phyloP scores from a whole-genome alignment of 352 stramenopile genomes.

The Aphanomyces astaci region DNA sequence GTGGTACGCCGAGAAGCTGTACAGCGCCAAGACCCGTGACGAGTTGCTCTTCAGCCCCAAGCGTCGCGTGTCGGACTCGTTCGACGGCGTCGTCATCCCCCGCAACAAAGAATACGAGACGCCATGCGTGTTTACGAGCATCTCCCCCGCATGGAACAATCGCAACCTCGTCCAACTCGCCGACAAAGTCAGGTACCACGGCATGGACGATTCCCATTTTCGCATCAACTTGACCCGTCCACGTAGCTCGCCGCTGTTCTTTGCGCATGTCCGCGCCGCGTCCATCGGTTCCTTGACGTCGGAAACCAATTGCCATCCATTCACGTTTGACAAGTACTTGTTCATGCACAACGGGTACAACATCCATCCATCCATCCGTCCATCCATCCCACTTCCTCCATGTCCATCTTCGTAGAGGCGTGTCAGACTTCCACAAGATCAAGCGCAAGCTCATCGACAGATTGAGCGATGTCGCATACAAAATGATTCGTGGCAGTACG shows the following conservation, averaged over 20 bases:
- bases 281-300: conserved; percentile 32
- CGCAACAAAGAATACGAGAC: conserved; percentile 21
- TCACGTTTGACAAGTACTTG: conserved; percentile 41
- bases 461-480: conserved; percentile 32
- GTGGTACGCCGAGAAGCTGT: conserved; percentile 30
- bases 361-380: not conserved
- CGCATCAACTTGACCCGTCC: conserved; percentile 26
- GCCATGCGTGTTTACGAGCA: conserved; percentile 31
- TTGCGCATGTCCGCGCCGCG: conserved; percentile 47
- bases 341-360: conserved; percentile 47
- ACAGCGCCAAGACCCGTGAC: conserved; percentile 17
- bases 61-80: conserved; percentile 11
- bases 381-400: not conserved
- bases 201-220: conserved; percentile 35
- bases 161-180: conserved; percentile 32
- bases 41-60: conserved; percentile 17
- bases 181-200: conserved; percentile 27
- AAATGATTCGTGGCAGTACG: conserved; percentile 28
- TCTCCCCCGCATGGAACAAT: conserved; percentile 36
- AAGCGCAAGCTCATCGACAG: conserved; percentile 30
- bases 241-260: conserved; percentile 26
- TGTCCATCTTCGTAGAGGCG: conserved; percentile 7
- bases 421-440: conserved; percentile 33
- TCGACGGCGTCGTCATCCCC: conserved; percentile 20
- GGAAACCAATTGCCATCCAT: conserved; percentile 39